Conservation (phyloP, 805 yeast genomes). For the Wickerhamiella nectarea region DNA sequence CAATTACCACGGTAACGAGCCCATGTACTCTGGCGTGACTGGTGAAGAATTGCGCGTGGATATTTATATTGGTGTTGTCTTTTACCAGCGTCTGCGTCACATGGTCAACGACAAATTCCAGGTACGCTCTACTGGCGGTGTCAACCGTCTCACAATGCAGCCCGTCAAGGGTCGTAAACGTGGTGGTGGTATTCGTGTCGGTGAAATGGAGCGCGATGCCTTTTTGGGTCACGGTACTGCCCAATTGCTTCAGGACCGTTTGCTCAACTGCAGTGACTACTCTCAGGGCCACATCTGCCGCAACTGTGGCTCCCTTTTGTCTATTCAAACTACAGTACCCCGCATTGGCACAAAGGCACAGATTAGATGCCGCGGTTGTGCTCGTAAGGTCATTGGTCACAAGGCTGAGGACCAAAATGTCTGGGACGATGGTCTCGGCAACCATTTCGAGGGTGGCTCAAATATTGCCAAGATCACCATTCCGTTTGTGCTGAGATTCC, state of each 20-base stretch:
- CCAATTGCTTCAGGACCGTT: slow-evolving; percentile 82
- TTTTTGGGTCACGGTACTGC: slow-evolving; percentile 97
- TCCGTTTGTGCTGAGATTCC: slow-evolving; percentile 88
- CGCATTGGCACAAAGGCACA: slow-evolving; percentile 70
- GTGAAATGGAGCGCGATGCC: slow-evolving; percentile 99
- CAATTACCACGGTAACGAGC: slow-evolving; percentile 97
- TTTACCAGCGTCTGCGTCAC: slow-evolving; percentile 95
- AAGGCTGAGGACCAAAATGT: slow-evolving; percentile 34
- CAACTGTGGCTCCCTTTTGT: slow-evolving; percentile 80
- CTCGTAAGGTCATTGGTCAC: slow-evolving; percentile 46
- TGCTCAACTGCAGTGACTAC: slow-evolving; percentile 90
- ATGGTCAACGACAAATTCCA: slow-evolving; percentile 99
- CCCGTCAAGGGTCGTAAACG: slow-evolving; percentile 99
- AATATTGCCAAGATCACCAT: slow-evolving; percentile 92
- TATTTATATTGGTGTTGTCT: slow-evolving; percentile 92
- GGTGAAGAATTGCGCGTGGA: slow-evolving; percentile 96
- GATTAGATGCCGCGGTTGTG: slow-evolving; percentile 83
- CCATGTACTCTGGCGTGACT: slow-evolving; percentile 96
- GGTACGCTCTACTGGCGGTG: slow-evolving; percentile 98
- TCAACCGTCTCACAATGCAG: slow-evolving; percentile 92
- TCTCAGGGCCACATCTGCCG: slow-evolving; percentile 84
- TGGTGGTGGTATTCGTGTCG: slow-evolving; percentile 98
- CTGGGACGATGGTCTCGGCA: slow-evolving; percentile 98
- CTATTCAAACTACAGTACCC: slow-evolving; percentile 85
- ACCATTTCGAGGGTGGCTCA: slow-evolving; percentile 79